phyloP scores from a whole-genome alignment of 306 rosid species.

The Pterocarpus macrocarpus region DNA sequence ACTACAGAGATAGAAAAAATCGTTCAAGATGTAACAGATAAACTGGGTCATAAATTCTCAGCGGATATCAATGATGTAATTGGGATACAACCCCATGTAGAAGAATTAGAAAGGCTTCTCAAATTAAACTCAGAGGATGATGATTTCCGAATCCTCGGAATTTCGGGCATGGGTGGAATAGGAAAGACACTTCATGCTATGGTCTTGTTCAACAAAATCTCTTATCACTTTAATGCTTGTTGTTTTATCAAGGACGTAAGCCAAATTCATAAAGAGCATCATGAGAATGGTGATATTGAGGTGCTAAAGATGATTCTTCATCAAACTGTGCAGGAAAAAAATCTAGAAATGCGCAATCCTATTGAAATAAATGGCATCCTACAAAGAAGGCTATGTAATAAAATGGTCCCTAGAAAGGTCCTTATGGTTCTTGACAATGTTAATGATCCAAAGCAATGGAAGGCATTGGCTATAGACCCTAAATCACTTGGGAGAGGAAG shows the following conservation, averaged over 20 bases:
- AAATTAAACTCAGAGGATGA: not conserved
- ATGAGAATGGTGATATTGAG: not conserved
- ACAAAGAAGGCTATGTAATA: not conserved
- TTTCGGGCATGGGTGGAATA: not conserved
- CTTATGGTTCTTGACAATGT: constrained; percentile 15
- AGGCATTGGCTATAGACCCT: not conserved
- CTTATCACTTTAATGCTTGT: not conserved
- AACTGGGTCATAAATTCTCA: not conserved
- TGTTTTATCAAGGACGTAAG: not conserved
- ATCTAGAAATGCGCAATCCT: not conserved
- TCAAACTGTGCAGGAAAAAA: not conserved
- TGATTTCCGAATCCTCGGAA: not conserved
- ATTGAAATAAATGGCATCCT: not conserved
- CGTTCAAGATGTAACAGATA: not conserved
- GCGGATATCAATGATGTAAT: not conserved
- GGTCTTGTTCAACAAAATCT: not conserved
- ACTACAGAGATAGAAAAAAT: not conserved
- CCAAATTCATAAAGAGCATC: too few species aligned
- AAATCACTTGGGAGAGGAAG: not conserved
- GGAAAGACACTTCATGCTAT: not conserved
- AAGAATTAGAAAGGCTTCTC: not conserved
- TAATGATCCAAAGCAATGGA: not conserved
- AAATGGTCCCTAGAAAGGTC: not conserved
- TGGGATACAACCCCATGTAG: not conserved
- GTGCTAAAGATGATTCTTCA: not conserved